Percentiles rank a stretch among this genome's conserved stretches.
phyloP scores from a whole-genome alignment of 495 filamentous ascomycete genomes.

The Usnea hakonensis region DNA sequence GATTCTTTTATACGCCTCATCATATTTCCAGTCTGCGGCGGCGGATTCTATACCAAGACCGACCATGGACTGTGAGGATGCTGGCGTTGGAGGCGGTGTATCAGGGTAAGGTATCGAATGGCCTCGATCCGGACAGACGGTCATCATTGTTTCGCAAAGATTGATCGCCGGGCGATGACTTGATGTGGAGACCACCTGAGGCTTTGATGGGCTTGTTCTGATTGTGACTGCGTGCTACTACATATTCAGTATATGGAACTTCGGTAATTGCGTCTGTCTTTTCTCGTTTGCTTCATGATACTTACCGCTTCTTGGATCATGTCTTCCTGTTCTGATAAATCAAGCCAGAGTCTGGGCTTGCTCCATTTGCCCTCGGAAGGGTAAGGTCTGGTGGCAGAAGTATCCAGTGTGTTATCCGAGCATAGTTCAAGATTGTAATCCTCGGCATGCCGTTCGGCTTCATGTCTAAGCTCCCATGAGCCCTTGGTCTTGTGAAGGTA shows the following conservation, averaged over 20 bases:
- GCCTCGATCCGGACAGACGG: background rate
- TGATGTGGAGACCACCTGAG: constrained; percentile 15
- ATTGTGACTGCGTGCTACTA: constrained; percentile 17
- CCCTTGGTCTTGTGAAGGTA: constrained; percentile 7
- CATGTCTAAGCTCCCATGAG: background rate
- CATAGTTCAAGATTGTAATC: background rate
- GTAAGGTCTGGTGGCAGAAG: background rate
- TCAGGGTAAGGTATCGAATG: background rate
- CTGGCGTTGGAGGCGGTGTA: background rate
- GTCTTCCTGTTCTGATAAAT: constrained; percentile 11
- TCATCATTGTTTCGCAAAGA: background rate
- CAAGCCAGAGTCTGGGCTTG: constrained; percentile 15
- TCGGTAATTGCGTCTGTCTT: background rate
- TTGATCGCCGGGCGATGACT: constrained; percentile 7
- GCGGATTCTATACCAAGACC: background rate
- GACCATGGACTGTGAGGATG: background rate
- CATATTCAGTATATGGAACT: background rate
- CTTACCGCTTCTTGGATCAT: constrained; percentile 17
- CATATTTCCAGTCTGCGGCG: background rate
- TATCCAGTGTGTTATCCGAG: background rate
- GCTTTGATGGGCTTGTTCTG: constrained; percentile 18
- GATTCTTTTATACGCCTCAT: constrained; percentile 13
- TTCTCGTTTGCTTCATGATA: background rate
- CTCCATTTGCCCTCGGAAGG: constrained; percentile 6
- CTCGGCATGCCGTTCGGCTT: background rate